Evolutionary conservation across 306 rosid genomes (phyloP), one percentile per base, ranked within the genome.

Genomic region (Quercus variabilis): DNA sequence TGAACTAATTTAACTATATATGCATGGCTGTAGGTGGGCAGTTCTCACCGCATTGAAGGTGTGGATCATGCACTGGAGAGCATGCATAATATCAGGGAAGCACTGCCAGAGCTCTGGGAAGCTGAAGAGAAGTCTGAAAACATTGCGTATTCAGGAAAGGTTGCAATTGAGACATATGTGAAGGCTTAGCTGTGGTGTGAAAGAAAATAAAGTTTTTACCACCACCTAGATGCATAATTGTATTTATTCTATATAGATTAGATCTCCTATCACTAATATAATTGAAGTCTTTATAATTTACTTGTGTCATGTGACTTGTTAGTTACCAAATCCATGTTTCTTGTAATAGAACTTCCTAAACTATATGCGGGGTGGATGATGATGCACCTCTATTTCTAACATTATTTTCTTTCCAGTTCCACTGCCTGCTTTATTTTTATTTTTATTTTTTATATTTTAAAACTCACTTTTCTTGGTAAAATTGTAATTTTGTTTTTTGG

Each of bases 91-190:
- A 86, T 92, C 20, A 86, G 56, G 81, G 99, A 92, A 73, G 99
- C 97, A 70, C 76, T 92, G 82, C 97, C 99, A 6, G 97, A 94
- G 81, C 91, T 94, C 41, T 92, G 97, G 97, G 91, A 87, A 76
- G 80, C 63, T 23, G 78, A 82, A 17, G 91, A 75, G 74, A 85
- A 86, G 81, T 73, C 83, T 21, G 87, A 86, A 23, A 76, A 57
- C 57, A 76, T 85, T 31, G 20, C 5, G 28, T 87, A 82, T 72
- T 65, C 85, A 0, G 30, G 83, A 54, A 79, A 88, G 81, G 88
- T 89, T 73, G 91, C 90, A n/a, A 91, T 90, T 56, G 98, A 88
- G 83, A 88, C 97, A 68, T 30, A 60, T 54, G 94, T 92, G 57
- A 62, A 80, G 86, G 98, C 94, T 64, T 94, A 88, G 93, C 69